Evolutionary conservation across 2,329 filamentous ascomycete species (phyloP).

Genomic region (Cucurbitaria berberidis): DNA sequence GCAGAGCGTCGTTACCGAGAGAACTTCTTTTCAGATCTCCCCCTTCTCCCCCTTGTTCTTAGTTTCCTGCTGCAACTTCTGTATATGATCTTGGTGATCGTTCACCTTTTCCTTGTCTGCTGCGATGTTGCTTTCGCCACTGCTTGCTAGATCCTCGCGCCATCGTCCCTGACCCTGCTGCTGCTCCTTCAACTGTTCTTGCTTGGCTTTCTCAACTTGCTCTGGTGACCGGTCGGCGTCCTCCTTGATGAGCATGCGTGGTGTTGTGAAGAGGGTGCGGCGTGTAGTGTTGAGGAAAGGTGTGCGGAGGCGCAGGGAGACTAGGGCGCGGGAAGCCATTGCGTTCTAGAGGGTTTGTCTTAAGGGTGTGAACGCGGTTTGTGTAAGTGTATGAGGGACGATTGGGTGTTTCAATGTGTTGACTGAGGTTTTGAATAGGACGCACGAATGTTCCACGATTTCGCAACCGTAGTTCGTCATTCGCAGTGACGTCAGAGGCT

Average conservation of each 20-base stretch:
- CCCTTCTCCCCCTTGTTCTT: slow-evolving; percentile 51
- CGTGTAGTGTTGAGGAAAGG: slow-evolving; percentile 8
- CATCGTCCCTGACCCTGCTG: slow-evolving; percentile 51
- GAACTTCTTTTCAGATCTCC: slow-evolving; percentile 20
- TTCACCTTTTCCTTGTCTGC: slow-evolving; percentile 53
- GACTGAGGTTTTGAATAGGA: neutral
- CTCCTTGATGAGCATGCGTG: slow-evolving; percentile 48
- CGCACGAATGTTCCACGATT: neutral
- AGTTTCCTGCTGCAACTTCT: slow-evolving; percentile 54
- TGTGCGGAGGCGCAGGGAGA: slow-evolving; percentile 9
- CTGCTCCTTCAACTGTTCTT: slow-evolving; percentile 54
- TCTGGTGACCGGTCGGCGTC: slow-evolving; percentile 48
- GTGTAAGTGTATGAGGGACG: neutral
- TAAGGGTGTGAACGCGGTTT: neutral
- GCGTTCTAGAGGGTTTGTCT: neutral
- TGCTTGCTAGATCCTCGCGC: slow-evolving; percentile 52
- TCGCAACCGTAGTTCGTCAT: neutral
- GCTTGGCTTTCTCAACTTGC: slow-evolving; percentile 52
- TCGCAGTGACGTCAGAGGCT: neutral
- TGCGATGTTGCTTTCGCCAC: slow-evolving; percentile 50
- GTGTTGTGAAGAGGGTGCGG: slow-evolving; percentile 42
- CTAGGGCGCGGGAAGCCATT: slow-evolving; percentile 24
- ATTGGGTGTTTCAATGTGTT: neutral
- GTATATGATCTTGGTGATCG: slow-evolving; percentile 52
- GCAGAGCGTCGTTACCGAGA: neutral